Base-by-base conservation (phyloP, 441 rosid genomes). In the Viola pubescens region DNA sequence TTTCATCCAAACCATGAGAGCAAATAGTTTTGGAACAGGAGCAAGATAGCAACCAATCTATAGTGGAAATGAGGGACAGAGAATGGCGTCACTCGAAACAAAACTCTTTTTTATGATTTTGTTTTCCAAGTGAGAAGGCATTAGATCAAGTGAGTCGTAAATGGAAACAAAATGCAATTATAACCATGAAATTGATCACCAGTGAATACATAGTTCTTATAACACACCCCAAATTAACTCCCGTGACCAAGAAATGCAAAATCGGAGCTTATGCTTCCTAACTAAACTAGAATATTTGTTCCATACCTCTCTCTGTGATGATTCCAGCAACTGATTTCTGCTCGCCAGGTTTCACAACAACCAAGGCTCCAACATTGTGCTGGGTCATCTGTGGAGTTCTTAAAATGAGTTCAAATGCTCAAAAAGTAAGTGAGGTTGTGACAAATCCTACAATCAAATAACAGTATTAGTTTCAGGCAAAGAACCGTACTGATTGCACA, bases 331-430 rank as follows among this genome's bases (percentile, higher is more conserved):
- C 64, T 41, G 94, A 82, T 16, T 81, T 74, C 76, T 85, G 83
- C 81, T 85, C 95, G 47, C 94, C 94, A 47, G 91, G 94, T 62
- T 85, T 91, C 66, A 91, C 88, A 34, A 89, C 98, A 61, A 91
- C 94, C 86, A 91, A 68, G 8, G 97, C 95, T 64, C 98, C 97
- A 60, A 89, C 95, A 64, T 91, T 91, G 74, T 91, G 91, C 39
- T 87, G 97, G 4, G 98, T 89, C 98, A 91, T 91, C 98, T 91
- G 73, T 38, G 61, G 45, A 40, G 41, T 38, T 9, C 5, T 52
- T 53, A 60, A 60, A 26, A 9, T 59, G 7, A 54, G 46, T 6
- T 4, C 9, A 54, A 34, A 8, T 5, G 41, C 65, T 19, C 12
- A 37, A 59, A 13, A 49, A 6, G 2, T 19, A 56, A 26, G 45